Percentiles rank a stretch among this genome's conserved stretches.
Evolutionary conservation across 805 yeast genomes (phyloP).

Genomic region (Zygosaccharomyces lentus): DNA sequence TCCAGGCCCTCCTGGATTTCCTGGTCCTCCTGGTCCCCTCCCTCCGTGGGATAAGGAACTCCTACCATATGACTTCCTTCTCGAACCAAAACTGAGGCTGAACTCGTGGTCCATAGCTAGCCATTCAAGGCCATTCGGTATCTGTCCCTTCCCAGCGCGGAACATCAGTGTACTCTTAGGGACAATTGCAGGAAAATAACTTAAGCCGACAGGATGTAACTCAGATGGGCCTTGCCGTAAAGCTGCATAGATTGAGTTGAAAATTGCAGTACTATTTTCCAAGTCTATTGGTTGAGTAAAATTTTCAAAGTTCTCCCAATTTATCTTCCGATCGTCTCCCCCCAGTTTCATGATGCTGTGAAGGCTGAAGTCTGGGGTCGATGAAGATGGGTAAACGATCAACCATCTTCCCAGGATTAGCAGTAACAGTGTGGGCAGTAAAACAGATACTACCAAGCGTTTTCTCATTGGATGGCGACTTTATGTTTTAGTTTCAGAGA

Average conservation of each 20-base stretch:
- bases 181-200: constrained; percentile 55
- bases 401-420: not conserved
- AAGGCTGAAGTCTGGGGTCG: not conserved
- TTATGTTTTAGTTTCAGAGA: no score
- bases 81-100: constrained; percentile 46
- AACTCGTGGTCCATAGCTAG: constrained; percentile 61
- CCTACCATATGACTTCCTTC: constrained; percentile 23
- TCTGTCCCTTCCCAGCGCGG: constrained; percentile 45
- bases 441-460: not conserved
- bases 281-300: constrained; percentile 37
- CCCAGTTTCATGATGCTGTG: not conserved
- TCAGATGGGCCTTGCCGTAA: constrained; percentile 49
- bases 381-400: not conserved
- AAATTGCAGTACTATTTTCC: constrained; percentile 50
- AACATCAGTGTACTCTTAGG: constrained; percentile 57
- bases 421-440: not conserved
- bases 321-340: not conserved
- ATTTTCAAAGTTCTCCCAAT: constrained; percentile 24
- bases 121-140: constrained; percentile 55
- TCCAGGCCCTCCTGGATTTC: no score
- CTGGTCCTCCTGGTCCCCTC: constrained; percentile 8
- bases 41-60: constrained; percentile 12
- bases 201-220: constrained; percentile 52
- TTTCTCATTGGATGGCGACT: not conserved
- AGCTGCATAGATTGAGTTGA: constrained; percentile 52